phyloP scores from a whole-genome alignment of 2,329 filamentous ascomycete genomes.

The Penicillium sp. region DNA sequence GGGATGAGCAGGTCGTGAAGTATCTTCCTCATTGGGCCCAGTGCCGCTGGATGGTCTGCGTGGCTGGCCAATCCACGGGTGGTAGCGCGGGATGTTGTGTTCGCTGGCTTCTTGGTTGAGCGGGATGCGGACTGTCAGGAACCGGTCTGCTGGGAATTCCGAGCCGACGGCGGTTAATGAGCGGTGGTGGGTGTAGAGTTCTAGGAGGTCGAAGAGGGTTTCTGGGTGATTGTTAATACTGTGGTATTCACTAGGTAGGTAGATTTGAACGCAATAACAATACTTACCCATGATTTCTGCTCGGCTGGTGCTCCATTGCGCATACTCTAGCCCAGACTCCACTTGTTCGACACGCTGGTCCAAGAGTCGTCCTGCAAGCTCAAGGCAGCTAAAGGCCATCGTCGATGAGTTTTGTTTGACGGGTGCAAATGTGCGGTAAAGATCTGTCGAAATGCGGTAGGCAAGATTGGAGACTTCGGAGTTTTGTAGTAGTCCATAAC shows the following conservation, averaged over 20 bases:
- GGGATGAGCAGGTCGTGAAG: constrained; percentile 28
- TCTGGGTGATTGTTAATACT: constrained; percentile 50
- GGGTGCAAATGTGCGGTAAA: constrained; percentile 90
- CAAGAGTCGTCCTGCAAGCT: constrained; percentile 71
- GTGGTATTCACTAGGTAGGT: too few relatives aligned
- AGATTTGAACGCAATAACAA: constrained; percentile 34
- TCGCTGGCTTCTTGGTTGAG: constrained; percentile 77
- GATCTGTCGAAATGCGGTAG: constrained; percentile 79
- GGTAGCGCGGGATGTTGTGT: constrained; percentile 60
- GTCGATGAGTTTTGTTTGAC: constrained; percentile 86
- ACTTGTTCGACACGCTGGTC: constrained; percentile 54
- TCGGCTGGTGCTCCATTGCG: constrained; percentile 47
- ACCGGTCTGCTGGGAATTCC: constrained; percentile 68
- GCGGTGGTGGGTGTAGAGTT: constrained; percentile 85
- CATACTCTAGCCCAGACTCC: constrained; percentile 50
- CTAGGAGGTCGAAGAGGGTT: constrained; percentile 83
- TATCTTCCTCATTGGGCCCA: constrained; percentile 13
- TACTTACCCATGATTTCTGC: constrained; percentile 50
- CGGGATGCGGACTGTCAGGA: constrained; percentile 81
- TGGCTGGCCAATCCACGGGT: constrained; percentile 49
- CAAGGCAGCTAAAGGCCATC: constrained; percentile 76
- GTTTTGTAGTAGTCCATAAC: constrained; percentile 53
- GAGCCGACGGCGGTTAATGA: constrained; percentile 71
- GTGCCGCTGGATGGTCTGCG: constrained; percentile 14
- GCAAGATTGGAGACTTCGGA: constrained; percentile 62